Evolutionary conservation across 345 rosid genomes (phyloP), one percentile per base, ranked within the genome.

Genomic region (Linum usitatissimum): DNA sequence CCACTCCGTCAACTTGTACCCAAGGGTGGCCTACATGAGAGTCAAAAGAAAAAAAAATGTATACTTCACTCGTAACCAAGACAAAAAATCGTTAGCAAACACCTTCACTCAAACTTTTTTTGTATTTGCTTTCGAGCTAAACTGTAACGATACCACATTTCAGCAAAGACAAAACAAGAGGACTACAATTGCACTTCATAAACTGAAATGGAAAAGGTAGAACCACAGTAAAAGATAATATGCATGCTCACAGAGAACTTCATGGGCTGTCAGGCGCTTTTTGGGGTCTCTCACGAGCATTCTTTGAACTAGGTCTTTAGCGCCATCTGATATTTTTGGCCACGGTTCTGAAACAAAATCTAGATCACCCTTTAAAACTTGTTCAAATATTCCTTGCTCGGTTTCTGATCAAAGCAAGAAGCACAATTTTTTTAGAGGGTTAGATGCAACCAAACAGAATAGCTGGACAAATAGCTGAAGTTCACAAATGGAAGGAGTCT

Each of bases 241-340:
- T 20, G 21, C 40, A 63, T 31, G 57, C 75, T 66, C 61, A 71
- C 75, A 67, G 5, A 71, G 75, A 66, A 67, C 75, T 71, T 66
- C 71, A 66, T 71, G 71, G 42, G 75, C 75, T 15, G 68, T 57
- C 58, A 67, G n/a, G 30, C 75, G 75, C 61, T 65, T 58, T 59
- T 19, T 71, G 9, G 75, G 75, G 51, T 71, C 71, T 51, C 71
- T 64, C 53, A 51, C 57, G 53, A 71, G 75, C 75, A 71, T 71
- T 66, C 36, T 66, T 64, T 64, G 67, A 55, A 71, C 71, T 49
- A 71, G 54, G 59, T 71, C 75, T 64, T 71, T 71, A 3, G 75
- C 75, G 38, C 75, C 57, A 23, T 71, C 75, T 51, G 75, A 71
- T 55, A 71, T 67, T 30, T 64, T 63, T 20, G 75, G 75, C 75